Base-by-base conservation (phyloP, 1,284 basidiomycete genomes). In the Amylostereum chailletii region DNA sequence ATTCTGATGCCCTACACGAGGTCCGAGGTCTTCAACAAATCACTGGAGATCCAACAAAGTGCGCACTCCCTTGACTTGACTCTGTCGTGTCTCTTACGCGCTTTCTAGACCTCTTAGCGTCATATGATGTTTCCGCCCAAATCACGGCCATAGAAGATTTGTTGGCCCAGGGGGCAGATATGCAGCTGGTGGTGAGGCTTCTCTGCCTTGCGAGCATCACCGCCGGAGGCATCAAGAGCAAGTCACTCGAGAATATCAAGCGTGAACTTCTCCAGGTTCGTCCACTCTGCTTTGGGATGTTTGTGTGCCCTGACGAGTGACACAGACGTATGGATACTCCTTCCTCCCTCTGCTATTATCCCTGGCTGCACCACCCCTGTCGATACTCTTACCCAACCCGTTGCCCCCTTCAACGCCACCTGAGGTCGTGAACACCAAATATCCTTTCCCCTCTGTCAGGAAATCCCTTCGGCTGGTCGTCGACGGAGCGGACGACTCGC, bases 11-110 rank as follows among this genome's bases (percentile, higher is more conserved):
- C 86, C 9, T 72, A 86, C 55, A 98, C 94, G 1, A 76, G 81
- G 49, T 87, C 86, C n/a, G 90, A 95, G 38, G 72, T 85, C 48
- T 99, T 99, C 71, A 93, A 93, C 66, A 87, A 84, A 61, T 86
- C 85, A 26, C 74, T 99, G 7, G 95, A 99, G 70, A 89, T 96
- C 19, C 95, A 99, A 63, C 96, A 99, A 66, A 98, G 91, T 91
- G 59, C 57, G 80, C 19, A 27, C 34, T 42, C 26, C 29, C 27
- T 49, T 34, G 30, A 31, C 6, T 46, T 27, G 37, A 46, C 7
- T 27, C n/a, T 26, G 1, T 32, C 19, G 50, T 55, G 36, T 50
- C 42, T 46, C 30, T 54, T 56, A 43, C 42, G 50, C 31, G 8
- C 31, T 47, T 9, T 43, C 44, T 60, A 94, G 92, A 98, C 65